Evolutionary conservation across 1,139 yeast genomes (phyloP), one percentile per base, ranked within the genome.

Genomic region (Petasospora rhodanensis): DNA sequence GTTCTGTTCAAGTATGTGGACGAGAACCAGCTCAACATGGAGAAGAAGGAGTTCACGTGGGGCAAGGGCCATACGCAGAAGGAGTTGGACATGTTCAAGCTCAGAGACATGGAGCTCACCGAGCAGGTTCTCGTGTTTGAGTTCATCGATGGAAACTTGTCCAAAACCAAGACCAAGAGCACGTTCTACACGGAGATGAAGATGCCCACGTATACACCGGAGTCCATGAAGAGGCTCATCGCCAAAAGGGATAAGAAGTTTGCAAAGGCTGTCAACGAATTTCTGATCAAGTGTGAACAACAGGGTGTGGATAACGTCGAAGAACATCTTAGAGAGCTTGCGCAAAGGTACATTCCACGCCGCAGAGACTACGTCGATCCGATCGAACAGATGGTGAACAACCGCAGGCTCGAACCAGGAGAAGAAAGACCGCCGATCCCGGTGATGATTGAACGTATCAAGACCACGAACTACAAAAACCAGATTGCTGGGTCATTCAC

Each of bases 1-100:
- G 73, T 83, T 14, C 62, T 77, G 3, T 77, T 79, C 46, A 84
- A 75, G 32, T 87, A 84, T 54, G 78, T 83, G 23, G 89, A 82
- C 51, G 84, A 78, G 52, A 77, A 79, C 48, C 85, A 80, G 45
- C 59, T 80, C 19, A 56, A 64, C 38, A 47, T 67, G 42, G 74
- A 64, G 48, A 53, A 69, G 43, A 56, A 82, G 68, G 49, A 71
- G 55, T 58, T 61, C 54, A 56, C 64, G 38, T 67, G 65, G 43
- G 63, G 62, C 35, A 62, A 62, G 20, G 76, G 75, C 0, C 67
- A 54, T 40, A 52, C 61, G 33, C 68, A 71, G 44, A 64, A 70
- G 33, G 76, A 71, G 25, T 49, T 56, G 18, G 79, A 73, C 49
- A 63, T 74, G 22, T 73, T 65, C 40, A 63, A 70, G 26, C 47